These are phyloP conservation scores for Ammopiptanthus mongolicus DNA, from an alignment of 306 rosid genomes.

Conservation along the genomic window DNA sequence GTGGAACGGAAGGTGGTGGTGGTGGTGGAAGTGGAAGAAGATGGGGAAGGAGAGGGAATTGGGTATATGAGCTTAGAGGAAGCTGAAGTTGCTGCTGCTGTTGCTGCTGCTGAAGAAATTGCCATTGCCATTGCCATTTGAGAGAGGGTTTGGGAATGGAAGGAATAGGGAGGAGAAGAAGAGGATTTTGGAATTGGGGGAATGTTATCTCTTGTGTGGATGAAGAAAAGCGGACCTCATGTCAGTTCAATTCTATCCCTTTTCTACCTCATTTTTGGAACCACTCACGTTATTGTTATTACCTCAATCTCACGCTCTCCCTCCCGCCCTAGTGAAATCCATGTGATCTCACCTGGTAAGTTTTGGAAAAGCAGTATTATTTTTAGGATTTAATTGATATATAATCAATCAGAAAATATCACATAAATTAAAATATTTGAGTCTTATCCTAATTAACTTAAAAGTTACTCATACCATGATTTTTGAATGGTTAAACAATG, in stretches of 20 bases:
- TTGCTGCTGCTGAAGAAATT: conserved; percentile 32
- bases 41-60: conserved; percentile 14
- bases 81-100: conserved; percentile 21
- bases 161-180: background rate
- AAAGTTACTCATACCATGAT: too few relatives aligned
- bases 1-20: conserved; percentile 40
- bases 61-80: conserved; percentile 46
- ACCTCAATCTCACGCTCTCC: background rate
- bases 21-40: conserved; percentile 14
- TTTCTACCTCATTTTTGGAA: conserved; percentile 3
- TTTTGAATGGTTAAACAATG: too few relatives aligned
- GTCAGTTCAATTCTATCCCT: conserved; percentile 1
- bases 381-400: too few relatives aligned
- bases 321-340: too few relatives aligned
- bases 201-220: conserved; percentile 10
- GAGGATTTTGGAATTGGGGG: background rate
- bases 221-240: conserved; percentile 1
- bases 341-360: too few relatives aligned
- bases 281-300: background rate
- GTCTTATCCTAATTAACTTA: too few relatives aligned
- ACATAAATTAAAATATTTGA: too few relatives aligned
- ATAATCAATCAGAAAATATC: too few relatives aligned
- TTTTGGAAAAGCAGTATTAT: too few relatives aligned
- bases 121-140: conserved; percentile 64
- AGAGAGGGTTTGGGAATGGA: background rate